These are phyloP conservation scores for Sclerotinia minor DNA, from an alignment of 2,329 filamentous ascomycete species.

Conservation along the genomic window DNA sequence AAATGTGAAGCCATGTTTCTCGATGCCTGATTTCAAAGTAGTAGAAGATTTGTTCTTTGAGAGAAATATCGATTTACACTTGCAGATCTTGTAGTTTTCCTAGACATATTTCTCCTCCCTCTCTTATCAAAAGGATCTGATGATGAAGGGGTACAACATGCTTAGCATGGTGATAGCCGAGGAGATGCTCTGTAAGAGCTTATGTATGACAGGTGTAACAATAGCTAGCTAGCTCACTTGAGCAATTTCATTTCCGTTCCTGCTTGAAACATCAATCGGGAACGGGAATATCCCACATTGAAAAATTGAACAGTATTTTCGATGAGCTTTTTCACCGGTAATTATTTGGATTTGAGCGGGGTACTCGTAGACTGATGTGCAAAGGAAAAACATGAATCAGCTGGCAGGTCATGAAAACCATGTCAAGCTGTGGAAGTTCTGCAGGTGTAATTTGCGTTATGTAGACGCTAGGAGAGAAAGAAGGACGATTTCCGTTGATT, in stretches of 20 bases:
- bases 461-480: background rate
- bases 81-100: background rate
- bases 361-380: background rate
- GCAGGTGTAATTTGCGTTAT: background rate
- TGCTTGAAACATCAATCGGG: background rate
- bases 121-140: background rate
- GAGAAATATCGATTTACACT: background rate
- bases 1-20: background rate
- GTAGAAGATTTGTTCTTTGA: background rate
- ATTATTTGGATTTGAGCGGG: background rate
- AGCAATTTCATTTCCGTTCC: background rate
- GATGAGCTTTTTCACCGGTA: background rate
- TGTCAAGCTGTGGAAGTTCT: conserved; percentile 11
- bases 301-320: no score
- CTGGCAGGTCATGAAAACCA: conserved; percentile 3
- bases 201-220: background rate
- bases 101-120: background rate
- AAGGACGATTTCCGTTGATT: background rate
- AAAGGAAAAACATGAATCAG: background rate
- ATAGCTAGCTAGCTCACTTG: background rate
- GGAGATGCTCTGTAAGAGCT: background rate
- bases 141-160: background rate
- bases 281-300: background rate
- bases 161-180: background rate
- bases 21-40: background rate